Evolutionary conservation across 768 basidiomycete species (phyloP), one percentile per base, ranked within the genome.

Genomic region (Punctularia strigosozonata): DNA sequence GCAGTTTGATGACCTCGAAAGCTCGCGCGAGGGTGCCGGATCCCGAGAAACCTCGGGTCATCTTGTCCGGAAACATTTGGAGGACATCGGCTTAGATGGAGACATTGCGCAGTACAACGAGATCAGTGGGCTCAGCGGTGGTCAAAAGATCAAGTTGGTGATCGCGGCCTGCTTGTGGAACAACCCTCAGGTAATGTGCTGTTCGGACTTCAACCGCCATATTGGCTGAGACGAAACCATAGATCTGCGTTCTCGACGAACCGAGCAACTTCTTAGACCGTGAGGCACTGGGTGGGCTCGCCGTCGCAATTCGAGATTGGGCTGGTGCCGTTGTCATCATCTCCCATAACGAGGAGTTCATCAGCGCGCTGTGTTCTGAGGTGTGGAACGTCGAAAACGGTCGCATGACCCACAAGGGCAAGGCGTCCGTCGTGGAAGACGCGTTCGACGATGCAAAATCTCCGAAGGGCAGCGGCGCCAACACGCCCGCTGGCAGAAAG

Each of bases 31-130:
- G 60, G 92, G 92, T 44, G 90, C 94, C 41, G 94, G 92, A 36
- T 65, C 81, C 22, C 78, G 90, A 31, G 92, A 98, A 48, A 94
- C 90, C 4, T 63, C 79, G 25, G 74, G 75, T 13, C 71, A 78
- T 50, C 64, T 86, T 34, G 85, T 97, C 34, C 74, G 92, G 47
- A 88, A 91, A 60, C 88, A 92, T 49, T 63, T 98, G 33, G 90
- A 95, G 59, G 91, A 91, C 48, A 88, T 98, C 47, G 94, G 92
- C 25, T 69, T 98, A 26, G 89, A 97, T 62, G 92, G 92, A 31
- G 89, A 97, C 63, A 97, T 97, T 43, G 92, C 92, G 8, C 89
- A 95, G 60, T 97, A 98, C 63, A 94, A 95, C 53, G 92, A 98
- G 63, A 91, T 97, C 53, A 75, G 77, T 25, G 92, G 94, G 26